Percentiles rank a stretch among this genome's conserved stretches.
Conservation (phyloP, 2,329 filamentous ascomycete species). For the Pleomassaria siparia region DNA sequence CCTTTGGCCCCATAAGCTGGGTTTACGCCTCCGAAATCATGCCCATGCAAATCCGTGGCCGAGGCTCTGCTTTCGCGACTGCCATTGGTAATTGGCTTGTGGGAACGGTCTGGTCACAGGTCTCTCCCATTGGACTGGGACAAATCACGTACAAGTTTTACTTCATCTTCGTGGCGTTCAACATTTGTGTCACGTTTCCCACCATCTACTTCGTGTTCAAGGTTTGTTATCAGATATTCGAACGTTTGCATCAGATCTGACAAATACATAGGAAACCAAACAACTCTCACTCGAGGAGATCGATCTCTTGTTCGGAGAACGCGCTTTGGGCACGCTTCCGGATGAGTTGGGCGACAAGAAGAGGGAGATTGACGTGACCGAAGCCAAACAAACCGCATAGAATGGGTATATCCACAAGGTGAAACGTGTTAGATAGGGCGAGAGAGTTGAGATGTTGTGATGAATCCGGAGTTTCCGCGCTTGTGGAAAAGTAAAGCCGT, state of each 20-base stretch:
- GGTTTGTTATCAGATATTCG: conserved; percentile 17
- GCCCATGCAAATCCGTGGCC: conserved; percentile 65
- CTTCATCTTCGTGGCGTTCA: conserved; percentile 59
- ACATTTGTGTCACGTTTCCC: conserved; percentile 47
- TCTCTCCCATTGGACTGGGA: conserved; percentile 55
- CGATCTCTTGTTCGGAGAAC: conserved; percentile 58
- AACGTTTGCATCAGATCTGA: not conserved
- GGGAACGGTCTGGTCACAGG: conserved; percentile 61
- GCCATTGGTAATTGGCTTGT: conserved; percentile 62
- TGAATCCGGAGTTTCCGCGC: no score
- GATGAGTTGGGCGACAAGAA: conserved; percentile 42
- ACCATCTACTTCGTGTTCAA: conserved; percentile 56
- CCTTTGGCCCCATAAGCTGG: conserved; percentile 52
- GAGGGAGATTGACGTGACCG: not conserved
- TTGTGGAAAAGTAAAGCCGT: no score
- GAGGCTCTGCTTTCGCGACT: conserved; percentile 60
- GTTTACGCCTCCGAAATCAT: conserved; percentile 66
- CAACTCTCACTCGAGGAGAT: conserved; percentile 59
- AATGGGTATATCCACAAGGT: not conserved
- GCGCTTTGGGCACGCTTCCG: conserved; percentile 51
- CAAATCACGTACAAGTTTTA: conserved; percentile 58
- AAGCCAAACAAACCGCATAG: not conserved
- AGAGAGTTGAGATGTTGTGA: no score
- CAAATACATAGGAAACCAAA: conserved; percentile 35
- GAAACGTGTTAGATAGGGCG: not conserved